These are phyloP conservation scores for Cyphellophora europaea DNA, from an alignment of 2,329 filamentous ascomycete genomes.

Conservation along the genomic window DNA sequence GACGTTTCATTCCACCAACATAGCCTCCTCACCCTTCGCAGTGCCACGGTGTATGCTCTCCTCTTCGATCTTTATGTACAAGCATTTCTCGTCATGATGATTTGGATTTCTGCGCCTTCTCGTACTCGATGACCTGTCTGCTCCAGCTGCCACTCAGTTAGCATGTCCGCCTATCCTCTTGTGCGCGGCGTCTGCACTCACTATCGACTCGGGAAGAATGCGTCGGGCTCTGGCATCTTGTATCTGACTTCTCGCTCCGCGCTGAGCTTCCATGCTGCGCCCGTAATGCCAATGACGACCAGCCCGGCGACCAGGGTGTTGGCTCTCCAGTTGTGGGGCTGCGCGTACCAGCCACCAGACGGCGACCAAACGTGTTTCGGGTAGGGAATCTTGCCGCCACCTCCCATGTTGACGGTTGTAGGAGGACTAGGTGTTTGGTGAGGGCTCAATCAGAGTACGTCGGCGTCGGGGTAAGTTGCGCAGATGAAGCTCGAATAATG, in stretches of 20 bases:
- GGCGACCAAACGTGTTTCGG: constrained; percentile 98
- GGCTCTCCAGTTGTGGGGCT: constrained; percentile 86
- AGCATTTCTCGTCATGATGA: no score
- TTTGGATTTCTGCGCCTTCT: constrained; percentile 43
- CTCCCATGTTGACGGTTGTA: constrained; percentile 44
- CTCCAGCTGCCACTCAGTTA: constrained; percentile 49
- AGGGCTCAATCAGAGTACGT: neutral
- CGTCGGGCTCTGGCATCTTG: constrained; percentile 64
- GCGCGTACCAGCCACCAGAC: constrained; percentile 92
- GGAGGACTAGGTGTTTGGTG: neutral
- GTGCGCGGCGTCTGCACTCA: constrained; percentile 37
- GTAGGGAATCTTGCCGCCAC: constrained; percentile 69
- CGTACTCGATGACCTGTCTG: constrained; percentile 61
- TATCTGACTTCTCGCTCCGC: constrained; percentile 64
- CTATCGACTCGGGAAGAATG: constrained; percentile 80
- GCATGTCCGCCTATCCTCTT: constrained; percentile 6
- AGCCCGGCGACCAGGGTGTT: constrained; percentile 74
- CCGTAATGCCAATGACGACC: constrained; percentile 59
- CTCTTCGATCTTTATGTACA: no score
- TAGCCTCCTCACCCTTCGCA: no score
- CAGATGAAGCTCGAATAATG: no score
- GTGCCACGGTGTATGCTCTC: no score
- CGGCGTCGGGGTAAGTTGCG: no score
- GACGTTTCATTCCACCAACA: no score
- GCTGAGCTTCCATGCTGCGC: constrained; percentile 61